Evolutionary conservation across 768 basidiomycete species (phyloP).

Genomic region (Tremella mesenterica): DNA sequence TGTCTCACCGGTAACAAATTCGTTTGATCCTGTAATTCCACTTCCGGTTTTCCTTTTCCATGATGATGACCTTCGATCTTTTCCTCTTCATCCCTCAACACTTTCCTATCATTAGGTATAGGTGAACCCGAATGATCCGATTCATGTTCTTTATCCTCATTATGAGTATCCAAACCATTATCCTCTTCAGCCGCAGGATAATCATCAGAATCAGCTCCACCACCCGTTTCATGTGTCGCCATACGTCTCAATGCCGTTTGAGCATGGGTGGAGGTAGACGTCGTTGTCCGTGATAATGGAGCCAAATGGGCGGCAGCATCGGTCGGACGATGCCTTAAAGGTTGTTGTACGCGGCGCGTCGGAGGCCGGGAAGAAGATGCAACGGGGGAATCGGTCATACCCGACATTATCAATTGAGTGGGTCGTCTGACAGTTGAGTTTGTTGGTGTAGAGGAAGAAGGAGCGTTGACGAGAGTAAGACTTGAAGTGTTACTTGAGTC

Average conservation of each 20-base stretch:
- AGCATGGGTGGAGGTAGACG: slow-evolving; percentile 21
- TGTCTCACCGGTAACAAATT: slow-evolving; percentile 62
- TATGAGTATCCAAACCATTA: slow-evolving; percentile 8
- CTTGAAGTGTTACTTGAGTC: too few relatives aligned
- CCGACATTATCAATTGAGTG: too few relatives aligned
- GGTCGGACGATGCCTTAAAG: too few relatives aligned
- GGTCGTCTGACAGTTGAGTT: too few relatives aligned
- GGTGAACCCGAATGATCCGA: slow-evolving; percentile 5
- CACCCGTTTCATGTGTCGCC: slow-evolving; percentile 37
- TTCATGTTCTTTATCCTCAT: slow-evolving; percentile 27
- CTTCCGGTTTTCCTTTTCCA: slow-evolving; percentile 24
- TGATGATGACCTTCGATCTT: not conserved
- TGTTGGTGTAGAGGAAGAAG: too few relatives aligned
- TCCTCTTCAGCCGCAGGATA: too few relatives aligned
- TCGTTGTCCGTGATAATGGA: slow-evolving; percentile 11
- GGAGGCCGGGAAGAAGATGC: too few relatives aligned
- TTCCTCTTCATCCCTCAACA: slow-evolving; percentile 7
- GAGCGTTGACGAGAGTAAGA: too few relatives aligned
- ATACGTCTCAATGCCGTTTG: slow-evolving; percentile 31
- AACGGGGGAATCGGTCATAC: too few relatives aligned
- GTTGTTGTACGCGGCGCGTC: too few relatives aligned
- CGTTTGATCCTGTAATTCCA: slow-evolving; percentile 60
- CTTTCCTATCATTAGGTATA: not conserved
- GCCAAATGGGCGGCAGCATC: too few relatives aligned
- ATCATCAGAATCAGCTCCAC: not conserved